These are phyloP conservation scores for Aspergillus asperescens DNA, from an alignment of 495 filamentous ascomycete genomes.

Conservation along the genomic window DNA sequence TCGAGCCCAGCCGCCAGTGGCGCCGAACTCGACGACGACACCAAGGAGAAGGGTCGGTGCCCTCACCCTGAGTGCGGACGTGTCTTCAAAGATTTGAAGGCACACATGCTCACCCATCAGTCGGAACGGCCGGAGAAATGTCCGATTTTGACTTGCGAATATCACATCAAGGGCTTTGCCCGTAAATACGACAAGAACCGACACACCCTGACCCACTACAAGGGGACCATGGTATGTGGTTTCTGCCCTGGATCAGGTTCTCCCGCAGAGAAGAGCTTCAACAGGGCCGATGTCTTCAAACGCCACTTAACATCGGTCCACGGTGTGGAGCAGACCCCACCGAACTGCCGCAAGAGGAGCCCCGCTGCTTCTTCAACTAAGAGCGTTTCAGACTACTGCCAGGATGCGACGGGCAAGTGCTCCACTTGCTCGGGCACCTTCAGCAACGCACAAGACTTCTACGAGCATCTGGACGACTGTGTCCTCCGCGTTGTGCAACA, in stretches of 20 bases:
- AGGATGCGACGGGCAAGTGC: constrained; percentile 85
- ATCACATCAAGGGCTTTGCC: constrained; percentile 92
- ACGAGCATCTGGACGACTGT: constrained; percentile 98
- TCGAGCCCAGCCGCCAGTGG: constrained; percentile 49
- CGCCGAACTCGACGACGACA: constrained; percentile 56
- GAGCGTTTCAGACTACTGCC: constrained; percentile 56
- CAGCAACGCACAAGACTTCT: constrained; percentile 93
- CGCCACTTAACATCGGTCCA: constrained; percentile 92
- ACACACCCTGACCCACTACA: constrained; percentile 98
- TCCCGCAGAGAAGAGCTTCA: constrained; percentile 94
- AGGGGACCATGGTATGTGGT: constrained; percentile 98
- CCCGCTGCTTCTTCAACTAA: constrained; percentile 45
- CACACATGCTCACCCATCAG: constrained; percentile 95
- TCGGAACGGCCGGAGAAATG: constrained; percentile 94
- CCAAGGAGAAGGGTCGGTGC: constrained; percentile 65
- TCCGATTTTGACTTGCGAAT: constrained; percentile 89
- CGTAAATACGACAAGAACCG: constrained; percentile 98
- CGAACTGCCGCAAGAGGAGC: constrained; percentile 88
- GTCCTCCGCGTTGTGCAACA: constrained; percentile 96
- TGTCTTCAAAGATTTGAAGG: constrained; percentile 90
- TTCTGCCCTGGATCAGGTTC: constrained; percentile 94
- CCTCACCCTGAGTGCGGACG: constrained; percentile 80
- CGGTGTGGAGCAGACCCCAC: constrained; percentile 89
- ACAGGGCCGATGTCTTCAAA: constrained; percentile 98
- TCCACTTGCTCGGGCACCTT: constrained; percentile 92